Percentiles rank a stretch among this genome's conserved stretches.
Evolutionary conservation across 75 land plant species (phyloP).

Genomic region (Pseudotsuga menziesii): DNA sequence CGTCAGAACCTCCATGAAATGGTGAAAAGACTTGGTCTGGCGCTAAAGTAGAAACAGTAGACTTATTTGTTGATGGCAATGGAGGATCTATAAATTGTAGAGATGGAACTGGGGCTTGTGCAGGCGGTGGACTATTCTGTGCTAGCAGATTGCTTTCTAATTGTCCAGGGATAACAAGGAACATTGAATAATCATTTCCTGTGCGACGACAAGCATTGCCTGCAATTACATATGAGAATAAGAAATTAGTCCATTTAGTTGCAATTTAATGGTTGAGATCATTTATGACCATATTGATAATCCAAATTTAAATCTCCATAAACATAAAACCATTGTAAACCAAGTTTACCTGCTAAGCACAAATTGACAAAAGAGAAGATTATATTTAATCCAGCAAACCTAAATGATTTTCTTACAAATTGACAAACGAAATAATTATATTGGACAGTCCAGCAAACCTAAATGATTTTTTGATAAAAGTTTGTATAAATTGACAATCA

Average conservation of each 20-base stretch:
- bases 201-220: not conserved
- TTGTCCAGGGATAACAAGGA: not conserved
- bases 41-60: not conserved
- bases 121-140: not conserved
- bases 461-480: not conserved
- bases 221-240: not conserved
- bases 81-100: not conserved
- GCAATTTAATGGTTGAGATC: not conserved
- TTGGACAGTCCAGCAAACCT: not conserved
- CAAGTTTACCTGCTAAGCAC: not conserved
- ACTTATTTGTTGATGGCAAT: not conserved
- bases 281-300: no score
- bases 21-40: not conserved
- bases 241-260: not conserved
- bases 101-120: not conserved
- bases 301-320: not conserved
- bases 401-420: no score
- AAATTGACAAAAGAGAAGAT: not conserved
- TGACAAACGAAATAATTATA: no score
- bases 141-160: not conserved
- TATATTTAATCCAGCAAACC: no score
- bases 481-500: no score
- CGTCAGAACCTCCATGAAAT: no score
- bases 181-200: not conserved
- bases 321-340: not conserved